Percentiles rank a stretch among this genome's conserved stretches.
Conservation (phyloP, 352 stramenopile genomes). For the Globisporangium rhizosaccharum region DNA sequence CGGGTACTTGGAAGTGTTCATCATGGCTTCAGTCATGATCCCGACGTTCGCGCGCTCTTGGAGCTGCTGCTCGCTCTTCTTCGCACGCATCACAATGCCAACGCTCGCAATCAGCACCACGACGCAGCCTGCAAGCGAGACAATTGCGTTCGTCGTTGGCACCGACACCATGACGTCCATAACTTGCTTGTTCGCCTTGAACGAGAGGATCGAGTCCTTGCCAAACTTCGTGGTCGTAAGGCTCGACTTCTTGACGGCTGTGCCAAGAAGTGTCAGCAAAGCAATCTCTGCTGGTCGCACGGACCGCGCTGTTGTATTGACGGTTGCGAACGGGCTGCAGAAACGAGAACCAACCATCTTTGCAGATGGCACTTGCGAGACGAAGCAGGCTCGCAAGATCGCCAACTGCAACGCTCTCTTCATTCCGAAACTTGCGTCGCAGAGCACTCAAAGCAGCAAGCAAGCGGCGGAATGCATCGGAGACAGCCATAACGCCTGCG, state of each 20-base stretch:
- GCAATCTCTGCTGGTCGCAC: no score
- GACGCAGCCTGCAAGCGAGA: conserved; percentile 6
- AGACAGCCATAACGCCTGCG: no score
- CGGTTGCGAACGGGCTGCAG: no score
- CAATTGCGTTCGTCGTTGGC: conserved; percentile 1
- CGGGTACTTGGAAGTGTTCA: conserved; percentile 8
- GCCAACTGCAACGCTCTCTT: no score
- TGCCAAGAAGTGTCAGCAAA: no score
- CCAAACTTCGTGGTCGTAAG: conserved; percentile 10
- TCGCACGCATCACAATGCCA: not conserved
- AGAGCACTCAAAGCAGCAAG: no score
- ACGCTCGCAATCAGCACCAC: not conserved
- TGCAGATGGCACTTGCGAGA: no score
- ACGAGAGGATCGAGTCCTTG: conserved; percentile 1
- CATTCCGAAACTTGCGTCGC: no score
- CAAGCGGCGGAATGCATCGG: no score
- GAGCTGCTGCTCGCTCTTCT: not conserved
- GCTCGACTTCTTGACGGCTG: not conserved
- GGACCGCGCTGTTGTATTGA: no score
- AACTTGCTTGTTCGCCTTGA: conserved; percentile 25
- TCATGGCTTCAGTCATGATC: conserved; percentile 4
- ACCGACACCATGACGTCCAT: conserved; percentile 9
- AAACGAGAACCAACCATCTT: no score
- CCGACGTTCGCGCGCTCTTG: conserved; percentile 1
- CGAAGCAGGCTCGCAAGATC: no score